phyloP scores from a whole-genome alignment of 2,329 filamentous ascomycete genomes.

The Neofusicoccum laricinum region DNA sequence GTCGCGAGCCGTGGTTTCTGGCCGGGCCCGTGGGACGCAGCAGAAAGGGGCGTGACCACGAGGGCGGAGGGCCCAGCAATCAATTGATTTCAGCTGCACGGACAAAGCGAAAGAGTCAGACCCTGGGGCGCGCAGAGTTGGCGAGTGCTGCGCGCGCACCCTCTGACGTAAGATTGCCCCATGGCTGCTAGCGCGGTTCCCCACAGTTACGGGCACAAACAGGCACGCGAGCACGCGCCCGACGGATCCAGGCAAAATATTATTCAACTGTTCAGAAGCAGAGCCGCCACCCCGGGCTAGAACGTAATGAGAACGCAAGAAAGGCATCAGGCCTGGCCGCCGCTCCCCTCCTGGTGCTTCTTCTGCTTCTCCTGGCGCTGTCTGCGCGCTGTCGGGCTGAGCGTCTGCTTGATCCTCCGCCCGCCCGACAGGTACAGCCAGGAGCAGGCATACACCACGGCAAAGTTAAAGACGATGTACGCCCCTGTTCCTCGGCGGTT shows the following conservation, averaged over 20 bases:
- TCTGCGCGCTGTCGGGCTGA: neutral
- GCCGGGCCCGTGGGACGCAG: neutral
- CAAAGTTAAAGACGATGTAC: conserved; percentile 64
- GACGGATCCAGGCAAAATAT: neutral
- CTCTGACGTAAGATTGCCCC: conserved; percentile 14
- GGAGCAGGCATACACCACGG: conserved; percentile 50
- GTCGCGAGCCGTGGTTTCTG: neutral
- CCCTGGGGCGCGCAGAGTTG: neutral
- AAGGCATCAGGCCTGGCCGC: neutral
- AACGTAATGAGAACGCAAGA: neutral
- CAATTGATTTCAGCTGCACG: neutral
- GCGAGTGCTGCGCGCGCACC: too few relatives aligned
- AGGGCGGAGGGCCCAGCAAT: too few relatives aligned
- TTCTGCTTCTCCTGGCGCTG: conserved; percentile 1
- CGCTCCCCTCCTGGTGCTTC: neutral
- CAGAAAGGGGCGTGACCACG: too few relatives aligned
- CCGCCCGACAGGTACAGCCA: conserved; percentile 53
- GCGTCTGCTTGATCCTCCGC: conserved; percentile 30
- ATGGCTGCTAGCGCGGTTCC: neutral
- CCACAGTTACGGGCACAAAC: neutral
- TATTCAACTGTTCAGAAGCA: neutral
- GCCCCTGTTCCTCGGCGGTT: conserved; percentile 27
- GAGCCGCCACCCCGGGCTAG: neutral
- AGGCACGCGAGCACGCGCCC: conserved; percentile 10
- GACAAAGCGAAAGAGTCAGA: neutral